A percentile compares a stretch with the other conserved stretches of the same genome.
phyloP scores from a whole-genome alignment of 352 stramenopile species.

The Pythium oligandrum region DNA sequence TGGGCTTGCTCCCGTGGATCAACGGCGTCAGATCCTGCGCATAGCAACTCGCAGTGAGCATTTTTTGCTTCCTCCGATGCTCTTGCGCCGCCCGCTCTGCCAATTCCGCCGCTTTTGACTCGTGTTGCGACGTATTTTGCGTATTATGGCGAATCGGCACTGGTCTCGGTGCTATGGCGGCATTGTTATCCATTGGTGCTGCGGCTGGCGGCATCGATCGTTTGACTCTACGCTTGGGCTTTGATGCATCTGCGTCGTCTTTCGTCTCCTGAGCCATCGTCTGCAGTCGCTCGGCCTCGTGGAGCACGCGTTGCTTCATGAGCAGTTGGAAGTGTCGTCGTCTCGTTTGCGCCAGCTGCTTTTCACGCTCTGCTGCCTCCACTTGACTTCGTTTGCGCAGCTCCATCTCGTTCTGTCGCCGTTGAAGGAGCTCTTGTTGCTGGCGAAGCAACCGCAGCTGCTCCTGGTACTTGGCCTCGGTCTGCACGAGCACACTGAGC shows the following conservation, averaged over 20 bases:
- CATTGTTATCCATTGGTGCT: conserved; percentile 15
- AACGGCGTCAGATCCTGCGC: conserved; percentile 60
- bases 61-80: conserved; percentile 24
- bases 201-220: conserved; percentile 13
- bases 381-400: conserved; percentile 29
- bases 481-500: conserved; percentile 43
- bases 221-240: neutral
- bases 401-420: conserved; percentile 39
- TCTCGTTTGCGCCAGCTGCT: conserved; percentile 27
- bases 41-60: conserved; percentile 44
- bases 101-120: conserved; percentile 5
- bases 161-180: neutral
- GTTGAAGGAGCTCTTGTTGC: conserved; percentile 39
- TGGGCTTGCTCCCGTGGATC: conserved; percentile 43
- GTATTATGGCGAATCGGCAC: neutral
- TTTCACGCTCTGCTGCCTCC: conserved; percentile 24
- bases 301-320: conserved; percentile 16
- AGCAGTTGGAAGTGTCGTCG: conserved; percentile 13
- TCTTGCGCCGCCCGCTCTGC: conserved; percentile 16
- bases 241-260: conserved; percentile 1
- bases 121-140: neutral
- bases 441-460: conserved; percentile 40
- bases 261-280: neutral
- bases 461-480: conserved; percentile 47
- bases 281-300: conserved; percentile 20